Conservation (phyloP, 176 grass and related monocot species). For the Carex pumila region DNA sequence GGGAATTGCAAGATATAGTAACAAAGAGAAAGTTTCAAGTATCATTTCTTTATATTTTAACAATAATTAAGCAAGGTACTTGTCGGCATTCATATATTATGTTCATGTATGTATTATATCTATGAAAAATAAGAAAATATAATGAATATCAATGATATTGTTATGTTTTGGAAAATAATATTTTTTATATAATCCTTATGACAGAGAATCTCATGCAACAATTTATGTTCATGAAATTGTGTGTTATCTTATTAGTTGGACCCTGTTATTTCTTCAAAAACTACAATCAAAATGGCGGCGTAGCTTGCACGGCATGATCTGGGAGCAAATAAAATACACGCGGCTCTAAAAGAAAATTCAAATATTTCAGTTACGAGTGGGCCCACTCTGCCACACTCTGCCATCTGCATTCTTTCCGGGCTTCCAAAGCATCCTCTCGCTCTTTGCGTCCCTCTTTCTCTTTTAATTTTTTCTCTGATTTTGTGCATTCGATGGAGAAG, state of each 20-base stretch:
- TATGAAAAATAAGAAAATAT: neutral
- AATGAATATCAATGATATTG: neutral
- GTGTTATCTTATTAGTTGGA: no score
- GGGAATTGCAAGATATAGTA: neutral
- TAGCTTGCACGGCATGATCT: neutral
- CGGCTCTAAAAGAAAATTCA: neutral
- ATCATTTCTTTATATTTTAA: neutral
- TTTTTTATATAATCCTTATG: neutral
- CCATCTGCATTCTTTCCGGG: conserved; percentile 6
- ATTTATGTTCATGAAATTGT: neutral
- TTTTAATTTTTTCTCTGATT: neutral
- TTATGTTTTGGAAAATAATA: no score
- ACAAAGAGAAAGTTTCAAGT: neutral
- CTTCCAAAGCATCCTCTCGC: neutral
- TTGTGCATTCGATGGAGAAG: neutral
- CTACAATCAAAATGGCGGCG: neutral
- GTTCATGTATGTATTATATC: neutral
- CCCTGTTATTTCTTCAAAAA: no score
- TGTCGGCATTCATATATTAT: neutral
- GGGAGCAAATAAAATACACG: neutral
- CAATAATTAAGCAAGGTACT: neutral
- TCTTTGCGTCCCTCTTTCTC: neutral
- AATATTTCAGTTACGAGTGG: conserved; percentile 12
- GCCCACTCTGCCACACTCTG: conserved; percentile 1
- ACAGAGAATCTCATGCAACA: neutral